Evolutionary conservation across 2,329 filamentous ascomycete species (phyloP).

Genomic region (Herpotrichia juniperi): DNA sequence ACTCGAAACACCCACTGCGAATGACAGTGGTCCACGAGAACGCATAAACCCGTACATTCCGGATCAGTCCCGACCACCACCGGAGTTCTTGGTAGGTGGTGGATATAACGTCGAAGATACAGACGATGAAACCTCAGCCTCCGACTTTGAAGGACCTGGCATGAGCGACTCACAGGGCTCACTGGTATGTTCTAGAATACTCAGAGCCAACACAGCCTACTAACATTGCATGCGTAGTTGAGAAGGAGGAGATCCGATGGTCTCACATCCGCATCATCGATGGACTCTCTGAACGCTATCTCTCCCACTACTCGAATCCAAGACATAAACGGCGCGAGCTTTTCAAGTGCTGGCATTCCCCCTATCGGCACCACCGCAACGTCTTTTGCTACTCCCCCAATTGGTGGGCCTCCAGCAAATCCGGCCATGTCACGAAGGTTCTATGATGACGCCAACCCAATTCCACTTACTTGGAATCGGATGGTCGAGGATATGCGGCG

Average conservation of each 20-base stretch:
- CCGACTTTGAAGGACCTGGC: slow-evolving; percentile 79
- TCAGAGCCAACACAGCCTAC: slow-evolving; percentile 6
- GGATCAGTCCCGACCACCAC: slow-evolving; percentile 85
- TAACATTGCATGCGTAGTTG: slow-evolving; percentile 29
- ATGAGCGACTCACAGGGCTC: slow-evolving; percentile 73
- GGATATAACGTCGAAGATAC: slow-evolving; percentile 86
- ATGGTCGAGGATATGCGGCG: slow-evolving; percentile 92
- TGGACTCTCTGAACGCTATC: slow-evolving; percentile 82
- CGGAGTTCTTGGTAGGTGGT: slow-evolving; percentile 86
- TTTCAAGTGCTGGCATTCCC: slow-evolving; percentile 53
- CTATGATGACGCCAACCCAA: slow-evolving; percentile 84
- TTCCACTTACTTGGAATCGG: slow-evolving; percentile 84
- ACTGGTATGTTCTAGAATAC: slow-evolving; percentile 60
- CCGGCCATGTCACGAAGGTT: slow-evolving; percentile 76
- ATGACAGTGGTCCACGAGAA: slow-evolving; percentile 85
- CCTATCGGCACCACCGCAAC: slow-evolving; percentile 59
- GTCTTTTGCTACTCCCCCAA: slow-evolving; percentile 60
- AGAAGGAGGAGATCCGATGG: slow-evolving; percentile 68
- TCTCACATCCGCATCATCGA: slow-evolving; percentile 84
- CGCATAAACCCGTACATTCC: slow-evolving; percentile 87
- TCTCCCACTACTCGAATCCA: slow-evolving; percentile 64
- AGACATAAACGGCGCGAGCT: slow-evolving; percentile 48
- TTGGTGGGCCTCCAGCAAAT: slow-evolving; percentile 49
- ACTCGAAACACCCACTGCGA: slow-evolving; percentile 83
- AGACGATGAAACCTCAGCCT: slow-evolving; percentile 84